These are phyloP conservation scores for Phyllosticta citribraziliensis DNA, from an alignment of 2,329 filamentous ascomycete species.

Conservation along the genomic window DNA sequence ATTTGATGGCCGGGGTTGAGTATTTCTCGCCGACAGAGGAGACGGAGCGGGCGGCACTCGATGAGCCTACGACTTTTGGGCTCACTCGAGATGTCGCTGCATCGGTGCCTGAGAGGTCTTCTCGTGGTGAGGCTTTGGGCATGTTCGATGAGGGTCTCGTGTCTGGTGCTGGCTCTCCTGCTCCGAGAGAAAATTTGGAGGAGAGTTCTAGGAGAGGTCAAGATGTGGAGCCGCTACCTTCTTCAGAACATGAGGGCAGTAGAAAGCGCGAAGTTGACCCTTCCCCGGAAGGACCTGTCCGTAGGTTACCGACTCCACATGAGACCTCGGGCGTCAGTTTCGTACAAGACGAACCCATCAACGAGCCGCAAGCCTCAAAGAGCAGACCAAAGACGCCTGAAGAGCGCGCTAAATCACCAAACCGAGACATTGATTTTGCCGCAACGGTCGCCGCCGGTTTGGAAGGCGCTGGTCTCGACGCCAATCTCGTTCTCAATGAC, in stretches of 20 bases:
- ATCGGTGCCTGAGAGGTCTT: background rate
- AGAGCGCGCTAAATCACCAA: slow-evolving; percentile 17
- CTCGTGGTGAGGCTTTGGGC: background rate
- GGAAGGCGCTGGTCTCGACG: slow-evolving; percentile 37
- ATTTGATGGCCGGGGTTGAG: slow-evolving; percentile 12
- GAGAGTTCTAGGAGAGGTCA: no score
- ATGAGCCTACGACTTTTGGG: background rate
- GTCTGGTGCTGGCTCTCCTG: no score
- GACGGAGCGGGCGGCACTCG: background rate
- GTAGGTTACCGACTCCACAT: background rate
- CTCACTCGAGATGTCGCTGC: background rate
- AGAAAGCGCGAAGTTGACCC: no score
- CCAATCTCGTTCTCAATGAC: slow-evolving; percentile 35
- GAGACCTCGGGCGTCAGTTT: background rate
- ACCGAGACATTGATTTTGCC: slow-evolving; percentile 36
- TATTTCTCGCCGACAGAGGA: slow-evolving; percentile 9
- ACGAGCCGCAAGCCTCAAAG: background rate
- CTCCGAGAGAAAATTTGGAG: no score
- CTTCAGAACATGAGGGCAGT: no score
- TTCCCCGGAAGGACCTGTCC: no score
- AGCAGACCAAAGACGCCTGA: background rate
- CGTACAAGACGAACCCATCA: background rate
- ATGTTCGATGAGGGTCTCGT: no score
- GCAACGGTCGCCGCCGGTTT: slow-evolving; percentile 38
- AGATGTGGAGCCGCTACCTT: no score